A percentile compares a stretch with the other conserved stretches of the same genome.
Evolutionary conservation across 495 filamentous ascomycete genomes (phyloP).

Genomic region (Astrothelium macrocarpum): DNA sequence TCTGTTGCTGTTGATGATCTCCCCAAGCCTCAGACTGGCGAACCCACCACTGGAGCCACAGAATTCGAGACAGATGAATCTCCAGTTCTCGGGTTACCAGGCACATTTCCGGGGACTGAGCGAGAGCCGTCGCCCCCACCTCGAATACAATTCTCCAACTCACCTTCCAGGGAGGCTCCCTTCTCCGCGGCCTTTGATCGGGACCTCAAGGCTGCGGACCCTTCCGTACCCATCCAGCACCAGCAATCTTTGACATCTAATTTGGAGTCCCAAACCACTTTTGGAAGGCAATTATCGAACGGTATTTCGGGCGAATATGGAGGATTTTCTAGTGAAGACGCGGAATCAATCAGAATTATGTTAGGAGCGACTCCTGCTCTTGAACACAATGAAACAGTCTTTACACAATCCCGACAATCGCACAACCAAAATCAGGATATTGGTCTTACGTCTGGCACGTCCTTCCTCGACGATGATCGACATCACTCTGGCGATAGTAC

Average conservation of each 20-base stretch:
- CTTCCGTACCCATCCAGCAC: conserved; percentile 19
- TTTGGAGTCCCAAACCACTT: background rate
- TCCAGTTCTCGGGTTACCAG: conserved; percentile 51
- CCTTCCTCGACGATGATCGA: background rate
- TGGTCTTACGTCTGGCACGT: conserved; percentile 6
- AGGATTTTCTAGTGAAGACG: conserved; percentile 28
- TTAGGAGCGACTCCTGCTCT: conserved; percentile 36
- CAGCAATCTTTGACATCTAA: conserved; percentile 18
- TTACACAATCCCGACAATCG: conserved; percentile 18
- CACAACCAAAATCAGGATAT: conserved; percentile 3
- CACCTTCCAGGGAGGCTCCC: background rate
- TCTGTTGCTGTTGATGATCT: conserved; percentile 13
- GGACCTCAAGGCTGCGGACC: conserved; percentile 28
- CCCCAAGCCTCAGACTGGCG: conserved; percentile 10
- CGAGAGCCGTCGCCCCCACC: conserved; percentile 28
- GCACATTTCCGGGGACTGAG: conserved; percentile 40
- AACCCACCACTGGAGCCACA: conserved; percentile 21
- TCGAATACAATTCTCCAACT: conserved; percentile 12
- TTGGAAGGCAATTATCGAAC: conserved; percentile 3
- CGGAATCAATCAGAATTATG: conserved; percentile 55
- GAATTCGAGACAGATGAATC: conserved; percentile 44
- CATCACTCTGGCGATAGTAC: background rate
- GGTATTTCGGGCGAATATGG: conserved; percentile 22
- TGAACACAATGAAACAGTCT: conserved; percentile 27
- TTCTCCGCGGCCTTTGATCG: conserved; percentile 33